Percentiles rank a stretch among this genome's conserved stretches.
phyloP scores from a whole-genome alignment of 257 asterid genomes.

The Echites panduratus region DNA sequence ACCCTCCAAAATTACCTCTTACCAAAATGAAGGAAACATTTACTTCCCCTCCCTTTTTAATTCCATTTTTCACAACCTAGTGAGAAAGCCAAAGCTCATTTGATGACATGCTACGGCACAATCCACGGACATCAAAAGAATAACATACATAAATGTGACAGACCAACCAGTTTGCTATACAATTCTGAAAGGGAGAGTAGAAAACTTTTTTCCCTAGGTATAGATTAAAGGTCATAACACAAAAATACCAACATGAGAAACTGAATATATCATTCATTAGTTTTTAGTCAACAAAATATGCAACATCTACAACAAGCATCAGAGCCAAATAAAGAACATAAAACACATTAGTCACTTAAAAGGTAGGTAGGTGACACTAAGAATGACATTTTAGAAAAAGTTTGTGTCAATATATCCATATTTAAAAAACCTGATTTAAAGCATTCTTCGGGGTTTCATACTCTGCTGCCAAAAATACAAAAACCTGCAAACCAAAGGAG shows the following conservation, averaged over 20 bases:
- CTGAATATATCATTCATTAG: neutral
- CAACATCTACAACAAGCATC: neutral
- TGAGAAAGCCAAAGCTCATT: neutral
- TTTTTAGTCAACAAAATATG: neutral
- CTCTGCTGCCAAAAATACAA: constrained; percentile 95
- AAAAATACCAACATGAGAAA: neutral
- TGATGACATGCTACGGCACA: neutral
- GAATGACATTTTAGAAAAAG: neutral
- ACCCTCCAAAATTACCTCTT: neutral
- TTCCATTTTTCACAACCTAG: neutral
- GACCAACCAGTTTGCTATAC: neutral
- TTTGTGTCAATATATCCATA: neutral
- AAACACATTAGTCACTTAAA: neutral
- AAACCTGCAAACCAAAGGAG: constrained; percentile 56
- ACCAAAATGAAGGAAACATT: neutral
- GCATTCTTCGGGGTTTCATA: constrained; percentile 76
- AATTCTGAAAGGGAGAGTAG: neutral
- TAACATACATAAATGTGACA: neutral
- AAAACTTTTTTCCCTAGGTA: neutral
- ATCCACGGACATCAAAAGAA: neutral
- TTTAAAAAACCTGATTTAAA: constrained; percentile 64
- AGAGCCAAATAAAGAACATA: neutral
- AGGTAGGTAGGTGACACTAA: neutral
- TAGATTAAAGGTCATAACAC: neutral
- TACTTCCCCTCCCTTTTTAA: neutral